Evolutionary conservation across 2,329 filamentous ascomycete genomes (phyloP).

Genomic region (Epichloe amarillans): DNA sequence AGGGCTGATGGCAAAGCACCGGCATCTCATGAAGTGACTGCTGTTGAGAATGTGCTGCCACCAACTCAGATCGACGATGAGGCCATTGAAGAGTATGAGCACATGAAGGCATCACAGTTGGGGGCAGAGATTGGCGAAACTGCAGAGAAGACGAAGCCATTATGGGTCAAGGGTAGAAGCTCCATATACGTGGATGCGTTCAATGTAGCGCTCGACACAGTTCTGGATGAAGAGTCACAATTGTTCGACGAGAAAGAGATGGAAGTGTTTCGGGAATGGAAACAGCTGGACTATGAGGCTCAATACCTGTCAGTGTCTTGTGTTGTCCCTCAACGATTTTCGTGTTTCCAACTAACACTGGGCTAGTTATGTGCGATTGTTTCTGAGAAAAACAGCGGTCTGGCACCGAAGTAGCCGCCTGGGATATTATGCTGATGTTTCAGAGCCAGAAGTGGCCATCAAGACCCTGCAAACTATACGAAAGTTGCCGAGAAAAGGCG

Average conservation of each 20-base stretch:
- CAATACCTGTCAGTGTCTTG: constrained; percentile 66
- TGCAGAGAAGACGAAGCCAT: constrained; percentile 24
- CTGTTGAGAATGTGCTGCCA: constrained; percentile 47
- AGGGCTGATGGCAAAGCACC: constrained; percentile 6
- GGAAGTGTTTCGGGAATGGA: constrained; percentile 67
- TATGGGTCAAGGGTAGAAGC: constrained; percentile 63
- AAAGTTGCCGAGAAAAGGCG: constrained; percentile 33
- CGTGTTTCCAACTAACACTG: not conserved
- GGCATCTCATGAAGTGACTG: constrained; percentile 14
- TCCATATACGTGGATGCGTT: constrained; percentile 98
- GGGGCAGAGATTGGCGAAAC: constrained; percentile 23
- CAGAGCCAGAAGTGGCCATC: constrained; percentile 56
- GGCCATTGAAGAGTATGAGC: constrained; percentile 70
- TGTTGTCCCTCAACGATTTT: not conserved
- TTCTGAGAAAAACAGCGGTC: constrained; percentile 76
- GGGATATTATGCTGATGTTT: constrained; percentile 71
- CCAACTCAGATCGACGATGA: constrained; percentile 51
- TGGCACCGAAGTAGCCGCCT: constrained; percentile 79
- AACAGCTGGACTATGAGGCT: constrained; percentile 60
- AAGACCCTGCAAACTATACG: constrained; percentile 45
- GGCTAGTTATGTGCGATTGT: constrained; percentile 73
- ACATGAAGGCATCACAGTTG: constrained; percentile 43
- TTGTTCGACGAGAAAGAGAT: constrained; percentile 73
- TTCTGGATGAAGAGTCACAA: constrained; percentile 77
- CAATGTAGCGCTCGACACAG: constrained; percentile 80